Percentiles rank a stretch among this genome's conserved stretches.
phyloP scores from a whole-genome alignment of 1,284 basidiomycete genomes.

The Ustilago crameri region DNA sequence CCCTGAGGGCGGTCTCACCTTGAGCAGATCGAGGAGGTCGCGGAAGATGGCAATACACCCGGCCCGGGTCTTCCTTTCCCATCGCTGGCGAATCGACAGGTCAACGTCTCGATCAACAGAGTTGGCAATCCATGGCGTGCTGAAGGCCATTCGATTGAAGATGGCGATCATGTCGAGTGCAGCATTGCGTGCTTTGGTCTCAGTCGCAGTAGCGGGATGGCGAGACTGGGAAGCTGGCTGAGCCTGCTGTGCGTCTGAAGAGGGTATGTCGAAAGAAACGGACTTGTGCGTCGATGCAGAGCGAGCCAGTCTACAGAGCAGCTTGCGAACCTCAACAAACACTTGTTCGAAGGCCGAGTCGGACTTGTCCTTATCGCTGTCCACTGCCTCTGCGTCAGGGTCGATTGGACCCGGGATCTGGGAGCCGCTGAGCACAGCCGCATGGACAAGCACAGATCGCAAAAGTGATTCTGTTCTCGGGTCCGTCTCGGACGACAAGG shows the following conservation, averaged over 20 bases:
- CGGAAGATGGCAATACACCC: slow-evolving; percentile 60
- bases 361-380: slow-evolving; percentile 5
- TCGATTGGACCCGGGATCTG: slow-evolving; percentile 44
- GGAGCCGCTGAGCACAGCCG: slow-evolving; percentile 55
- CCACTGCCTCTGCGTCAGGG: slow-evolving; percentile 27
- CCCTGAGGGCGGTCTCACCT: slow-evolving; percentile 12
- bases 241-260: slow-evolving; percentile 9
- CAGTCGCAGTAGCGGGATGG: slow-evolving; percentile 8
- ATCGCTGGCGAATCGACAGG: slow-evolving; percentile 21
- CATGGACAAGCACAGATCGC: slow-evolving; percentile 59
- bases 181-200: slow-evolving; percentile 48
- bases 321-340: slow-evolving; percentile 50
- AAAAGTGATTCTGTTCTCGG: slow-evolving; percentile 43
- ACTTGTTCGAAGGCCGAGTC: slow-evolving; percentile 43
- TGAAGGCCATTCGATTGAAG: slow-evolving; percentile 66
- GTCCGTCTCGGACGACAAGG: slow-evolving; percentile 51
- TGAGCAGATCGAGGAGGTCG: slow-evolving; percentile 58
- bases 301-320: slow-evolving; percentile 43
- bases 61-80: slow-evolving; percentile 53
- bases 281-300: slow-evolving; percentile 16
- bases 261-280: slow-evolving; percentile 21
- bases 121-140: slow-evolving; percentile 55
- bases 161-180: slow-evolving; percentile 61
- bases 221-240: slow-evolving; percentile 9
- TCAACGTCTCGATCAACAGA: slow-evolving; percentile 44